Conservation (phyloP, 208 protist species). For the Acanthamoeba polyphaga region DNA sequence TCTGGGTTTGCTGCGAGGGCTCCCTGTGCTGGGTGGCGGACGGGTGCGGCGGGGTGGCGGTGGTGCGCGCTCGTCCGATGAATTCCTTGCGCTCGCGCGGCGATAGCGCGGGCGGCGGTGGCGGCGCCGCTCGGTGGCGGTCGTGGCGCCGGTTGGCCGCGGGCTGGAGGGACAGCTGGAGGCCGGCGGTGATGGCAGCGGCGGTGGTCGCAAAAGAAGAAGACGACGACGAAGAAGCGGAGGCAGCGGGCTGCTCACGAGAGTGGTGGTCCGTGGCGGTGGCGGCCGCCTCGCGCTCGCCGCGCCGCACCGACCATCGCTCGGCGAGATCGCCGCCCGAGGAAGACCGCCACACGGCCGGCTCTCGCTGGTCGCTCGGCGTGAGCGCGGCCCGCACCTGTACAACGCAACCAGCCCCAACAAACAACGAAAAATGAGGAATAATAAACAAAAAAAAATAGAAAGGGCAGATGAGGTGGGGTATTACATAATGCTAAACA, state of each 20-base stretch:
- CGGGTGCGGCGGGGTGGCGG: neutral
- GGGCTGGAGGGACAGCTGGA: neutral
- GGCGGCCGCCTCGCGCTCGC: neutral
- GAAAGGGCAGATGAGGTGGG: too few relatives aligned
- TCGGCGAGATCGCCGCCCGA: neutral
- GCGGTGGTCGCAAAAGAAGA: neutral
- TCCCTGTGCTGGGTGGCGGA: neutral
- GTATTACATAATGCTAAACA: too few relatives aligned
- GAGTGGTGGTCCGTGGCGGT: neutral
- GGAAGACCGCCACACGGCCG: neutral
- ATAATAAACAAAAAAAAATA: too few relatives aligned
- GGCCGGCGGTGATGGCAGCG: neutral
- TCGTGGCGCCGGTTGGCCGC: neutral
- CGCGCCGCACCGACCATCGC: neutral
- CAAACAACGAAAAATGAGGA: too few relatives aligned
- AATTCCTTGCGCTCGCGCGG: slow-evolving; percentile 7
- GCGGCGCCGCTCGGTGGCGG: neutral
- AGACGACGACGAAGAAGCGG: too few relatives aligned
- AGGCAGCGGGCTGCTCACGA: too few relatives aligned
- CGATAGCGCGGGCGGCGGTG: neutral
- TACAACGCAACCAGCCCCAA: too few relatives aligned
- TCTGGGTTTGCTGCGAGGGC: neutral
- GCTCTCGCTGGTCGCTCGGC: too few relatives aligned
- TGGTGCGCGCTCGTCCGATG: neutral
- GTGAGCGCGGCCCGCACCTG: too few relatives aligned